Base-by-base conservation (phyloP, 371 early-diverging fungal genomes). In the Mortierella sp. region DNA sequence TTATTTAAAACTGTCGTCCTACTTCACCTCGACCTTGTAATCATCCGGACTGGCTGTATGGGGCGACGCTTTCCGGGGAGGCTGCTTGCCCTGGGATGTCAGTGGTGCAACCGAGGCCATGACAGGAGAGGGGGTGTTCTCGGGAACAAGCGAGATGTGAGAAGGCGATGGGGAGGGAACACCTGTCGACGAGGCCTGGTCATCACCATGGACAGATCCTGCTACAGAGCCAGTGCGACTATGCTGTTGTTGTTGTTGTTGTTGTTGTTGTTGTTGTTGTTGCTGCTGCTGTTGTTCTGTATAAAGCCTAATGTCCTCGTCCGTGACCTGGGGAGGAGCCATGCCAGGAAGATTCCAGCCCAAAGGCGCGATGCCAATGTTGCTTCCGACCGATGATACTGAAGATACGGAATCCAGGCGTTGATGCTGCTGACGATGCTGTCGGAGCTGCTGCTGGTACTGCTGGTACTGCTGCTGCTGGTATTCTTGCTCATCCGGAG, bases 381-480 rank as follows among this genome's bases (percentile, higher is more conserved):
- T 64, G 23, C 66, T 72, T 24, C 59, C 64, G 1, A 50, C 32
- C 1, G 73, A 69, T 19, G 70, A 60, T 23, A 58, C 28, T 1
- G 75, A 61, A 14, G 70, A 70, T 7, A 62, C 59, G 14, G 70
- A 70, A 24, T 53, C 64, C 21, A 57, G 6, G 17, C 60, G 50
- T 34, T 72, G 72, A 17, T 52, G 75, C 27, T 73, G 68, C 39
- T 51, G 61, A 14, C 56, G 69, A 17, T 68, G 70, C 23, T 71
- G 63, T 8, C 60, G 58, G 23, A 76, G 30, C 50, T 30, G 80
- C 72, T 63, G 83, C 72, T 65, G 79, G 71, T 63, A 76, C 61
- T 37, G 27, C 54, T 60, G 64, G 54, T 64, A 64, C 50, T 58
- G 64, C 73, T 62, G 64, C 67, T 66, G 71, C 68, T 68, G 69